These are phyloP conservation scores for Phyllosticta paracitricarpa DNA, from an alignment of 2,329 filamentous ascomycete species.

Conservation along the genomic window DNA sequence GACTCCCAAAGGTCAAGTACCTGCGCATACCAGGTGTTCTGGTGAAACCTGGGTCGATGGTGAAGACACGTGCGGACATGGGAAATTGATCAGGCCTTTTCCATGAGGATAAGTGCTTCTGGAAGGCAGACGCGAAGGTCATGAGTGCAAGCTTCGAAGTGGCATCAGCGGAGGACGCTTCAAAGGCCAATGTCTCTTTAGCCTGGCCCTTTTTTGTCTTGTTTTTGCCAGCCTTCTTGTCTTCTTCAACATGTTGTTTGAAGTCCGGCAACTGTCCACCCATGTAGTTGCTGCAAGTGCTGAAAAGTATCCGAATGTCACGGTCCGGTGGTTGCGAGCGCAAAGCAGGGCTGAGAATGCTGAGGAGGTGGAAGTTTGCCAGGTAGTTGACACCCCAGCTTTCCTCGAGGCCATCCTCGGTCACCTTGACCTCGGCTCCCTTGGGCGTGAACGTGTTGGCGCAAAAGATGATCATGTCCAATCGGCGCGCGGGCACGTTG, in stretches of 20 bases:
- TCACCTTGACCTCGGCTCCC: slow-evolving; percentile 50
- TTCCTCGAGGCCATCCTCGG: slow-evolving; percentile 71
- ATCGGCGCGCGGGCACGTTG: slow-evolving; percentile 74
- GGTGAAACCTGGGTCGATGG: slow-evolving; percentile 77
- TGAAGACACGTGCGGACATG: slow-evolving; percentile 70
- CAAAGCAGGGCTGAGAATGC: slow-evolving; percentile 82
- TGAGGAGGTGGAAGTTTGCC: slow-evolving; percentile 88
- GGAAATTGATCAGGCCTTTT: slow-evolving; percentile 73
- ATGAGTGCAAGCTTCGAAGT: slow-evolving; percentile 63
- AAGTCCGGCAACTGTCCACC: slow-evolving; percentile 57
- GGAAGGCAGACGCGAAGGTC: slow-evolving; percentile 80
- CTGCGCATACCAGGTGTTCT: slow-evolving; percentile 80
- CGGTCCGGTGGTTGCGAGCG: slow-evolving; percentile 86
- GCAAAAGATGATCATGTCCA: slow-evolving; percentile 87
- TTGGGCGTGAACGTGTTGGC: slow-evolving; percentile 66
- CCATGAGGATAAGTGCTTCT: slow-evolving; percentile 82
- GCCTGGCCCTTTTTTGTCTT: slow-evolving; percentile 11
- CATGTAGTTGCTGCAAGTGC: slow-evolving; percentile 84
- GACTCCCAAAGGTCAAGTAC: slow-evolving; percentile 75
- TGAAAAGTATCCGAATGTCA: slow-evolving; percentile 79
- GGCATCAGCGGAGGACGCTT: slow-evolving; percentile 37
- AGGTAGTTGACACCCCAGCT: slow-evolving; percentile 95
- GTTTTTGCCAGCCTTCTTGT: slow-evolving; percentile 40
- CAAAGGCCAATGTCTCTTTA: slow-evolving; percentile 27
- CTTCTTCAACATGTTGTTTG: slow-evolving; percentile 34